These are phyloP conservation scores for Colletotrichum sp. DNA, from an alignment of 2,329 filamentous ascomycete species.

Conservation along the genomic window DNA sequence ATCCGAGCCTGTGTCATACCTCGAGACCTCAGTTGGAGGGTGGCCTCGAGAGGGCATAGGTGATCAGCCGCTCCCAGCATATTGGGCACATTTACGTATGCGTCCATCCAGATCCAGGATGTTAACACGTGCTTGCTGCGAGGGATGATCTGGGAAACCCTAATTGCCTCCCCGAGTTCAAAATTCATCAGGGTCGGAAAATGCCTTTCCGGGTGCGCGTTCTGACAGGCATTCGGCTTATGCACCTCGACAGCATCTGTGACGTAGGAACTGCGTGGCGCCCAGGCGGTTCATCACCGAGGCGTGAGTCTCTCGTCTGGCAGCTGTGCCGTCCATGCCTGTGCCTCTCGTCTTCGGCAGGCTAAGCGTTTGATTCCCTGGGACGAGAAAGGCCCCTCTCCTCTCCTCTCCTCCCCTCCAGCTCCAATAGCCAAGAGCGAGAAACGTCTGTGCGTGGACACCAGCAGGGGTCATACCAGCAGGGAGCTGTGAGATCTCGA, in stretches of 20 bases:
- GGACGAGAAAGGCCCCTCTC: background rate
- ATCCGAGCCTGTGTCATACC: background rate
- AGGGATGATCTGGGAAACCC: slow-evolving; percentile 1
- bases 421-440: slow-evolving; percentile 10
- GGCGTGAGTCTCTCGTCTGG: background rate
- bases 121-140: slow-evolving; percentile 5
- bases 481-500: slow-evolving; percentile 19
- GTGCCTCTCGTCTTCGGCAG: background rate
- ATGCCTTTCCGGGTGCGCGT: background rate
- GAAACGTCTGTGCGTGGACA: slow-evolving; percentile 12
- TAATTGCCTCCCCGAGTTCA: background rate
- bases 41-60: slow-evolving; percentile 2
- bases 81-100: background rate
- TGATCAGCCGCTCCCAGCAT: background rate
- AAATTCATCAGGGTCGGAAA: background rate
- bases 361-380: background rate
- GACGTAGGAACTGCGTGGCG: slow-evolving; percentile 13
- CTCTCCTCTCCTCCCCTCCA: background rate
- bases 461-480: slow-evolving; percentile 1
- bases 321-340: background rate
- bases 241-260: slow-evolving; percentile 7
- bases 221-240: background rate
- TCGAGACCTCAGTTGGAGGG: background rate
- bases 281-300: slow-evolving; percentile 4
- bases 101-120: slow-evolving; percentile 8